Base-by-base conservation (phyloP, 768 basidiomycete genomes). In the Tylopilus subfusipes region DNA sequence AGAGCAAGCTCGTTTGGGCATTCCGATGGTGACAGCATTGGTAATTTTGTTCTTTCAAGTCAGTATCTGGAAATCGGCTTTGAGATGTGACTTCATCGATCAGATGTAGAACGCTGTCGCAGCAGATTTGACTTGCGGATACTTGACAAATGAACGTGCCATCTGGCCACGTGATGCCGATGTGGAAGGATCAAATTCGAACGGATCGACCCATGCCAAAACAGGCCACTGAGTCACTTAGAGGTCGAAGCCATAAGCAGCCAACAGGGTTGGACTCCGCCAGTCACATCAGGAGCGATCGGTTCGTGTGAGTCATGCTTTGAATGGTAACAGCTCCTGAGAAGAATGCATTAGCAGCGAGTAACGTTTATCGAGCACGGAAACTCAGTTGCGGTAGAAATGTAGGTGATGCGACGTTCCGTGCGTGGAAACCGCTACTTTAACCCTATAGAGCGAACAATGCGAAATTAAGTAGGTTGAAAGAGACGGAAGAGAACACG, bases 361-460 rank as follows among this genome's bases (percentile, higher is more conserved):
- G 51, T 25, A 12, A 49, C 40, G n/a, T 48, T 42, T 36, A 44
- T 43, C 31, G 19, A 5, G 44, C 4, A 50, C 52, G 46, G 47
- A 48, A 58, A 29, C 52, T 59, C 55, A 51, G 56, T 54, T 22
- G 43, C 50, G 60, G 56, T 31, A 38, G 42, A 44, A 55, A 63
- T 54, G 48, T 31, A 47, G 36, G n/a, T 48, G 54, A 54, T 54
- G 55, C 38, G 46, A 52, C 30, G 42, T 55, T 52, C 42, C 51
- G 29, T 42, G 48, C 36, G 27, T 44, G 53, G 56, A 66, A 56
- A 44, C 16, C 7, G 10, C 21, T 43, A 44, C 63, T 56, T 54
- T 68, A 60, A 33, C 65, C 66, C 53, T 31, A 55, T 61, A 19
- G 27, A 59, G 63, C 55, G 50, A 38, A 68, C 64, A 63, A 63